Evolutionary conservation across 2,329 filamentous ascomycete genomes (phyloP).

Genomic region (Drechmeria coniospora): DNA sequence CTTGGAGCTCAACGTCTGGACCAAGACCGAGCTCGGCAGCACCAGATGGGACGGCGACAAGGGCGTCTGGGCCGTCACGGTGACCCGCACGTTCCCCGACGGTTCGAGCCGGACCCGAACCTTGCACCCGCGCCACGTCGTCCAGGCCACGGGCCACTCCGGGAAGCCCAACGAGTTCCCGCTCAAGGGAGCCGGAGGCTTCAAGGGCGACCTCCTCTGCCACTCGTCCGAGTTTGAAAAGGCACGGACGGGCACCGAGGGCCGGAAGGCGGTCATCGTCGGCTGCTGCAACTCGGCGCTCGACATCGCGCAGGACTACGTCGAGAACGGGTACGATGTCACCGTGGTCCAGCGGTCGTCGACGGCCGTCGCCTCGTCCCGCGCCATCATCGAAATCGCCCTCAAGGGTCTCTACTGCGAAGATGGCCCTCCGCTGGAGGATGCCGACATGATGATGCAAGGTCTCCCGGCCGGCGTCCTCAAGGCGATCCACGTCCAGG

Average conservation of each 20-base stretch:
- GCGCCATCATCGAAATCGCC: slow-evolving; percentile 33
- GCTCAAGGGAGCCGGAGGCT: slow-evolving; percentile 40
- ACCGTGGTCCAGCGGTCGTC: slow-evolving; percentile 56
- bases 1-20: slow-evolving; percentile 57
- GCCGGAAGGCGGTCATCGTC: slow-evolving; percentile 48
- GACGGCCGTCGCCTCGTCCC: slow-evolving; percentile 46
- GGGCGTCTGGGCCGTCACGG: slow-evolving; percentile 37
- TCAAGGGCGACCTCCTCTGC: slow-evolving; percentile 43
- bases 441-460: slow-evolving; percentile 47
- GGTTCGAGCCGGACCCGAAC: slow-evolving; percentile 33
- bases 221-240: slow-evolving; percentile 48
- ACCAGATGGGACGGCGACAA: slow-evolving; percentile 33
- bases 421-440: slow-evolving; percentile 42
- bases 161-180: slow-evolving; percentile 47
- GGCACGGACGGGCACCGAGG: slow-evolving; percentile 27
- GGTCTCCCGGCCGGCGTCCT: slow-evolving; percentile 42
- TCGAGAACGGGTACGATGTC: slow-evolving; percentile 49
- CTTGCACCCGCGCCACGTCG: slow-evolving; percentile 45
- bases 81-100: slow-evolving; percentile 34
- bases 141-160: slow-evolving; percentile 53
- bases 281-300: slow-evolving; percentile 55
- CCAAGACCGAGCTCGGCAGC: slow-evolving; percentile 29
- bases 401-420: slow-evolving; percentile 36
- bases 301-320: slow-evolving; percentile 54
- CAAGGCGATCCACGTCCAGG: slow-evolving; percentile 40